These are phyloP conservation scores for Exophiala calicioides DNA, from an alignment of 2,329 filamentous ascomycete species.

Conservation along the genomic window DNA sequence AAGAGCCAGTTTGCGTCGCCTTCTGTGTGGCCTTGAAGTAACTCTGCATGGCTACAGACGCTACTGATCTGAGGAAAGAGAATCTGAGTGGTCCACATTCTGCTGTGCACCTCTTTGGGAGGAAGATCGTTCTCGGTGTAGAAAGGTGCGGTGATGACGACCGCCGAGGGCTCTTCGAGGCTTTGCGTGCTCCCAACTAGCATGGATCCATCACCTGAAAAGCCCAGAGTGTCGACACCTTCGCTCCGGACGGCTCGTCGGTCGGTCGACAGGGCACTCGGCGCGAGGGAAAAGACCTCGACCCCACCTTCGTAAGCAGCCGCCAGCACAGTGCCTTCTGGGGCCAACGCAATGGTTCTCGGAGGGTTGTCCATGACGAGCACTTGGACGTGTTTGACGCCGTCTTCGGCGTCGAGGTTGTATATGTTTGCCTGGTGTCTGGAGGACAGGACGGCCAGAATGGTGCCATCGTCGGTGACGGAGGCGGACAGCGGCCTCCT, in stretches of 20 bases:
- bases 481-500: constrained; percentile 74
- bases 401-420: constrained; percentile 62
- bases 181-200: constrained; percentile 73
- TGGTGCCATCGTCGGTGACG: constrained; percentile 73
- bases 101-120: constrained; percentile 63
- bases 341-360: constrained; percentile 75
- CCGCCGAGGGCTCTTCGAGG: constrained; percentile 66
- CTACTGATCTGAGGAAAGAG: constrained; percentile 78
- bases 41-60: constrained; percentile 74
- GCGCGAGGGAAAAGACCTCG: constrained; percentile 75
- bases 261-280: constrained; percentile 64
- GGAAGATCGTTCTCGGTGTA: constrained; percentile 60
- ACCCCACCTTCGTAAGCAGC: constrained; percentile 87
- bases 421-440: constrained; percentile 89
- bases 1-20: constrained; percentile 73
- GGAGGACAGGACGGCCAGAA: constrained; percentile 76
- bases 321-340: constrained; percentile 77
- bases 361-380: constrained; percentile 77
- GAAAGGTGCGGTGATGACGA: constrained; percentile 77
- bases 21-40: constrained; percentile 56
- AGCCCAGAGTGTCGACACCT: constrained; percentile 70
- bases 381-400: constrained; percentile 70
- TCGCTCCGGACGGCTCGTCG: constrained; percentile 77
- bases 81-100: constrained; percentile 83
- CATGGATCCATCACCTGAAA: constrained; percentile 76